Conservation (phyloP, 2,329 filamentous ascomycete genomes). For the Aspergillus hortae region DNA sequence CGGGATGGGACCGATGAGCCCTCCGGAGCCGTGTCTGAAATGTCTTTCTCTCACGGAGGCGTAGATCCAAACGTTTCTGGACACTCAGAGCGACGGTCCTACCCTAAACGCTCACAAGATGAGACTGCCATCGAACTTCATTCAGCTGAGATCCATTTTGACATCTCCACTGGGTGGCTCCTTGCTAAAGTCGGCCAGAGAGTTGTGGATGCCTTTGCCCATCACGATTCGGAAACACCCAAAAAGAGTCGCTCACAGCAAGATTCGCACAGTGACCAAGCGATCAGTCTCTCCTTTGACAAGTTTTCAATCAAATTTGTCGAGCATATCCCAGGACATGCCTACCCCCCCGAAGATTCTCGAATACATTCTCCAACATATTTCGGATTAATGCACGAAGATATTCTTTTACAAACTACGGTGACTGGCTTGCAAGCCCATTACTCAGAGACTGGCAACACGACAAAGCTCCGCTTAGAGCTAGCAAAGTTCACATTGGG, state of each 20-base stretch:
- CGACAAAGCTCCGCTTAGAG: constrained; percentile 26
- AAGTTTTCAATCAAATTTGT: constrained; percentile 35
- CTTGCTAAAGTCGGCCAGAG: constrained; percentile 35
- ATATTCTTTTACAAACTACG: constrained; percentile 30
- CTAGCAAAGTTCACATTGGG: constrained; percentile 46
- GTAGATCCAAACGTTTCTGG: constrained; percentile 5
- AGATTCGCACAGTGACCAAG: constrained; percentile 8
- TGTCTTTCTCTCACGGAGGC: constrained; percentile 12
- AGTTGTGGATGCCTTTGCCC: constrained; percentile 19
- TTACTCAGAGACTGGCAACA: constrained; percentile 17
- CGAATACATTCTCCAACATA: constrained; percentile 13
- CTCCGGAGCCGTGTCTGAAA: constrained; percentile 4
- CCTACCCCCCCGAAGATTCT: constrained; percentile 19
- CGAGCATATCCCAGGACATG: constrained; percentile 31
- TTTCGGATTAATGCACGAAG: constrained; percentile 23
- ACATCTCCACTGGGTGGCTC: constrained; percentile 42
- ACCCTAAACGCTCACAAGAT: constrained; percentile 3
- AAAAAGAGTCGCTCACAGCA: constrained; percentile 7
- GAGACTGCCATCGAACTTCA: constrained; percentile 31
- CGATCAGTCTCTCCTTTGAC: constrained; percentile 25
- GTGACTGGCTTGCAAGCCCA: constrained; percentile 25
- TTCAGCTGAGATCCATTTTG: constrained; percentile 30
- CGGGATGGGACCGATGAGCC: constrained; percentile 10
- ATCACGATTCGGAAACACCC: constrained; percentile 7
- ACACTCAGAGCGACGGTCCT: constrained; percentile 2